Evolutionary conservation across 2,329 filamentous ascomycete species (phyloP).

Genomic region (Cladosporium oxysporum): DNA sequence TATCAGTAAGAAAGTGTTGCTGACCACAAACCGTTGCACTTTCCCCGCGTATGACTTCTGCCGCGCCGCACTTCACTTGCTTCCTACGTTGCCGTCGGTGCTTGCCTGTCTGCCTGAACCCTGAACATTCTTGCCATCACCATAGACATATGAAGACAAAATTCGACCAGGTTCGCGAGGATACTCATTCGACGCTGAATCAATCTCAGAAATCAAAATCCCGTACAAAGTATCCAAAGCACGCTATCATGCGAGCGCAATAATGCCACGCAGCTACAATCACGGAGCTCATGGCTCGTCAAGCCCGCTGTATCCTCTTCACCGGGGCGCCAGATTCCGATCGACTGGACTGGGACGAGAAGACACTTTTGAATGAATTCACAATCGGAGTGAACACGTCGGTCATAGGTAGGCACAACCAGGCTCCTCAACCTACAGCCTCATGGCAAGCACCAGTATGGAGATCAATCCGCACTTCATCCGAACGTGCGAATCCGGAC

Average conservation of each 20-base stretch:
- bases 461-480: constrained; percentile 26
- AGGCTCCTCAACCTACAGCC: constrained; percentile 29
- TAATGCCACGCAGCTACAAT: neutral
- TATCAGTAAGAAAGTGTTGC: neutral
- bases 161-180: neutral
- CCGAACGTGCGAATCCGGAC: neutral
- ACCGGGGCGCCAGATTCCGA: constrained; percentile 62
- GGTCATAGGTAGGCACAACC: constrained; percentile 29
- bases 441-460: constrained; percentile 29
- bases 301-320: constrained; percentile 47
- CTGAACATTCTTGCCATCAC: neutral
- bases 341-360: constrained; percentile 57
- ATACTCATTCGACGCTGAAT: neutral
- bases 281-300: neutral
- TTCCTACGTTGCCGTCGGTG: neutral
- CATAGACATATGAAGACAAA: neutral
- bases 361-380: constrained; percentile 40
- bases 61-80: constrained; percentile 9
- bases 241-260: neutral
- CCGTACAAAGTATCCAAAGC: neutral
- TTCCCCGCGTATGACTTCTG: constrained; percentile 2
- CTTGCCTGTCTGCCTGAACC: neutral
- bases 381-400: neutral
- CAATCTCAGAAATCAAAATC: neutral
- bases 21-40: neutral